Percentiles rank a stretch among this genome's conserved stretches.
These are phyloP conservation scores for Sporothrix brunneoviolacea DNA, from an alignment of 2,329 filamentous ascomycete species.

Conservation along the genomic window DNA sequence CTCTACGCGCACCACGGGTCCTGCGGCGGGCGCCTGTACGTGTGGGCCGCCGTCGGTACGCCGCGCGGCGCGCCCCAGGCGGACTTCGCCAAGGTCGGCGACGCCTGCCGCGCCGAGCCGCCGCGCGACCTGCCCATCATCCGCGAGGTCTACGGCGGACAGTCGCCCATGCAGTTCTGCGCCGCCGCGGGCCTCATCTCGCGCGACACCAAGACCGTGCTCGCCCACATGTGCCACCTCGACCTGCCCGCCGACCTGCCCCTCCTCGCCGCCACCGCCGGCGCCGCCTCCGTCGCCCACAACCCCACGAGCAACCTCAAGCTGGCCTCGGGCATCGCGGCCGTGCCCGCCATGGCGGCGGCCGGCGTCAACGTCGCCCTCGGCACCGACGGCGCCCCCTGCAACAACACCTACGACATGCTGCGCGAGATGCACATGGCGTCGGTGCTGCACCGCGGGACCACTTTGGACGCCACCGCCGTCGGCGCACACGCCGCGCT, in stretches of 20 bases:
- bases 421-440: slow-evolving; percentile 47
- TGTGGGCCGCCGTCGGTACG: slow-evolving; percentile 42
- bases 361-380: slow-evolving; percentile 39
- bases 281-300: slow-evolving; percentile 40
- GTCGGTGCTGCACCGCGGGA: slow-evolving; percentile 41
- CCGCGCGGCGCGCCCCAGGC: slow-evolving; percentile 36
- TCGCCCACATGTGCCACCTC: slow-evolving; percentile 47
- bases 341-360: slow-evolving; percentile 37
- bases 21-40: slow-evolving; percentile 33
- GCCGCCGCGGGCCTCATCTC: slow-evolving; percentile 31
- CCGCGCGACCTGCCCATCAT: slow-evolving; percentile 33
- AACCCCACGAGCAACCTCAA: slow-evolving; percentile 47
- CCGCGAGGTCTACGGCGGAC: slow-evolving; percentile 30
- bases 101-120: slow-evolving; percentile 37
- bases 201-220: slow-evolving; percentile 32
- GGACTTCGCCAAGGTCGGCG: slow-evolving; percentile 34
- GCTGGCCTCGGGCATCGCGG: slow-evolving; percentile 43
- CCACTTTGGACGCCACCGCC: slow-evolving; percentile 33
- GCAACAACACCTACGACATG: slow-evolving; percentile 46
- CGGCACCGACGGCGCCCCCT: slow-evolving; percentile 47
- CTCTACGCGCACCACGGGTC: background rate
- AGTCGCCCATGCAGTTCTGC: slow-evolving; percentile 40
- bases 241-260: slow-evolving; percentile 35
- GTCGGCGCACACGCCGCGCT: slow-evolving; percentile 39
- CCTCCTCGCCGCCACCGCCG: slow-evolving; percentile 31